phyloP scores from a whole-genome alignment of 768 basidiomycete genomes.

The Serendipita vermifera region DNA sequence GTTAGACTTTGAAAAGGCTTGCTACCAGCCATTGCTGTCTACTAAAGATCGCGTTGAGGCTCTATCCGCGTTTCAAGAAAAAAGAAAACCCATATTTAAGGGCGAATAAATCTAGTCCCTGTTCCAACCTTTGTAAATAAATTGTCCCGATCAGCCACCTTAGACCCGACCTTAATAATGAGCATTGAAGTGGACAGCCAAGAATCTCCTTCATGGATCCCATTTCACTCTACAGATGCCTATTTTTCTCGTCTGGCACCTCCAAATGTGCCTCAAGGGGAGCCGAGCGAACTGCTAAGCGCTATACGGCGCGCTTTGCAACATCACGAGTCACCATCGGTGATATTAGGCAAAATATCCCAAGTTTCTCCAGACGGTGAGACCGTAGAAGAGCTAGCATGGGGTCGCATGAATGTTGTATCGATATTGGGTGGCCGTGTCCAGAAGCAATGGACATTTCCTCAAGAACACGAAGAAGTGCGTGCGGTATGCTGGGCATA shows the following conservation, averaged over 20 bases:
- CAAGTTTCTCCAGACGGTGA: not conserved
- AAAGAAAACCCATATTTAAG: conserved; percentile 62
- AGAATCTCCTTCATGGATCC: not conserved
- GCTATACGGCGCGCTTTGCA: conserved; percentile 14
- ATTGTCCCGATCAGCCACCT: not conserved
- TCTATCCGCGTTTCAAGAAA: conserved; percentile 73
- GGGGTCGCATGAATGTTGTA: conserved; percentile 52
- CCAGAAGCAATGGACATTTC: conserved; percentile 59
- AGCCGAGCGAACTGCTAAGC: conserved; percentile 8
- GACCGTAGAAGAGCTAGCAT: conserved; percentile 52
- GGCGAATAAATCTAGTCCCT: conserved; percentile 46
- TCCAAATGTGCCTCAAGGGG: not conserved
- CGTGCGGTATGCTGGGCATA: conserved; percentile 72
- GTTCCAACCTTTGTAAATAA: not conserved
- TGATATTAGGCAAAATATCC: conserved; percentile 10
- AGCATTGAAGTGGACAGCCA: not conserved
- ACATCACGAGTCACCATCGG: conserved; percentile 2
- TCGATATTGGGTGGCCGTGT: conserved; percentile 57
- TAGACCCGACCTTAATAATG: not conserved
- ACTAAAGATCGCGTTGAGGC: conserved; percentile 74
- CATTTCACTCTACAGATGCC: not conserved
- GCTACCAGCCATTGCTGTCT: conserved; percentile 67
- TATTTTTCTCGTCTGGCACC: not conserved
- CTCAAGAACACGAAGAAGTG: conserved; percentile 55
- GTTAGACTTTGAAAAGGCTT: conserved; percentile 82